phyloP scores from a whole-genome alignment of 441 rosid genomes.

The Hura crepitans region DNA sequence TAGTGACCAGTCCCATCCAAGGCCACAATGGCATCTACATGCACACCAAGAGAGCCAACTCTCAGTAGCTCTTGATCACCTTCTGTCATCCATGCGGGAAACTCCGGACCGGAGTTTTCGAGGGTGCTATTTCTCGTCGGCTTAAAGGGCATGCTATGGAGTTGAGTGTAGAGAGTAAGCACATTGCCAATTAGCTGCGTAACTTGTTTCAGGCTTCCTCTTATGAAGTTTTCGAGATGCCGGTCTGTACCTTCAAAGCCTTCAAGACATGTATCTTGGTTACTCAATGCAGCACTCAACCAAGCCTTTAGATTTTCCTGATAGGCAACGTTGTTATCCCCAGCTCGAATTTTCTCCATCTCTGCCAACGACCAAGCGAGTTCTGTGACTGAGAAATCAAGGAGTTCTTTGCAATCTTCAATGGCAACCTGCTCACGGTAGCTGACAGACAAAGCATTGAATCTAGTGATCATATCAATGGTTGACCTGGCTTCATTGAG shows the following conservation, averaged over 20 bases:
- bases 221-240: slow-evolving; percentile 43
- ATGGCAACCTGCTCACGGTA: slow-evolving; percentile 73
- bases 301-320: slow-evolving; percentile 73
- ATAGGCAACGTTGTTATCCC: slow-evolving; percentile 28
- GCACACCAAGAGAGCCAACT: slow-evolving; percentile 38
- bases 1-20: slow-evolving; percentile 73
- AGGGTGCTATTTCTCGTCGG: slow-evolving; percentile 40
- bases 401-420: slow-evolving; percentile 83
- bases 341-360: slow-evolving; percentile 62
- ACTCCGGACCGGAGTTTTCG: slow-evolving; percentile 40
- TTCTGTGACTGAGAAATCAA: slow-evolving; percentile 81
- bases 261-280: slow-evolving; percentile 76
- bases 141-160: slow-evolving; percentile 62
- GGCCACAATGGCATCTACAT: slow-evolving; percentile 59
- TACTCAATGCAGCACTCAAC: slow-evolving; percentile 72
- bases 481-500: slow-evolving; percentile 57
- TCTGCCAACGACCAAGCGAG: slow-evolving; percentile 77
- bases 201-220: slow-evolving; percentile 76
- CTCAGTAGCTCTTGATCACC: slow-evolving; percentile 50
- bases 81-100: slow-evolving; percentile 58
- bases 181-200: slow-evolving; percentile 78
- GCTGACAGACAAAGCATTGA: slow-evolving; percentile 51
- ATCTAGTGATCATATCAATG: slow-evolving; percentile 45
- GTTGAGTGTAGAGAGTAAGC: slow-evolving; percentile 55
- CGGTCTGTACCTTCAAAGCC: slow-evolving; percentile 79